Conservation (phyloP, 768 basidiomycete species). For the Galerina marginata region DNA sequence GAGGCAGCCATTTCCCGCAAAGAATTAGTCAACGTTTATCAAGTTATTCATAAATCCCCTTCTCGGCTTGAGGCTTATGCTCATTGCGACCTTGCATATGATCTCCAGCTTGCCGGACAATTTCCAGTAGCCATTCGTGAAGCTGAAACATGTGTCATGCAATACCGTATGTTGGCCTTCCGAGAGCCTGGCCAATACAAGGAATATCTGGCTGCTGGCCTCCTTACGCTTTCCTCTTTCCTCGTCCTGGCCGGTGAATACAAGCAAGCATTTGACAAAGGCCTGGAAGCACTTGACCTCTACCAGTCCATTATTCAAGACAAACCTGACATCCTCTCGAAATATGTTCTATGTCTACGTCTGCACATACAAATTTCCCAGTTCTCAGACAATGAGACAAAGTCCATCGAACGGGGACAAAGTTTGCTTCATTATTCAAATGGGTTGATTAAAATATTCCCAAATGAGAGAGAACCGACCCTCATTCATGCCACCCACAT, state of each 20-base stretch:
- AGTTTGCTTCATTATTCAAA: not conserved
- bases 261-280: constrained; percentile 1
- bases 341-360: not conserved
- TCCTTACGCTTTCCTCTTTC: not conserved
- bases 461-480: not conserved
- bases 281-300: constrained; percentile 3
- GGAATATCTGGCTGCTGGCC: not conserved
- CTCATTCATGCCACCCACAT: not conserved
- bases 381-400: not conserved
- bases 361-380: not conserved
- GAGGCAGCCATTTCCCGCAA: not conserved
- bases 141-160: constrained; percentile 3
- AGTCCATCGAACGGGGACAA: not conserved
- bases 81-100: constrained; percentile 10
- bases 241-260: not conserved
- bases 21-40: constrained; percentile 3
- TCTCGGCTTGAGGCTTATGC: not conserved
- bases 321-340: not conserved
- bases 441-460: not conserved
- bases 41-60: not conserved
- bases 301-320: not conserved
- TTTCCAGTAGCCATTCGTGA: not conserved
- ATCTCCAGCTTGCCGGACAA: constrained; percentile 5
- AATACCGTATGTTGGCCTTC: constrained; percentile 9
- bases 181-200: not conserved